Base-by-base conservation (phyloP, 495 filamentous ascomycete genomes). In the Podospora pseudopauciseta region DNA sequence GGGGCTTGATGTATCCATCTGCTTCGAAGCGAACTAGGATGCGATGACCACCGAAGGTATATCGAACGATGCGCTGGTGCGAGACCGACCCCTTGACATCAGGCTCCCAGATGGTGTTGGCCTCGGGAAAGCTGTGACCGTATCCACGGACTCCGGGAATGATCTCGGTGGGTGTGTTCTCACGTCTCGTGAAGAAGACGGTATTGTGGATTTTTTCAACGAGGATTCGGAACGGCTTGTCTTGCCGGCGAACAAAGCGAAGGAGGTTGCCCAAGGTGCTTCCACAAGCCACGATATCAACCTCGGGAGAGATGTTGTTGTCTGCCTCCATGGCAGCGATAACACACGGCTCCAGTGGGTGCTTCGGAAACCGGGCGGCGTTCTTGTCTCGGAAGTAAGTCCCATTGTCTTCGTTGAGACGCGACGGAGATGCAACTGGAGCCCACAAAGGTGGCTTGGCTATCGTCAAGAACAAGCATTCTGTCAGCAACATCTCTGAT, bases 101-200 rank as follows among this genome's bases (percentile, higher is more conserved):
- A 0, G 66, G 4, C 7, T 82, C 78, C 85, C 87, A 88, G 1
- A 83, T 86, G 2, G 90, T 91, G 71, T 89, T 89, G 3, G 76
- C 81, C 53, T 89, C 86, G 5, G 87, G 83, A 72, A 91, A 91
- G 1, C 85, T 83, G 73, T 90, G 87, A 7, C 89, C 89, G 72
- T 80, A 91, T 0, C 88, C 90, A 5, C 65, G 65, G 4, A 91
- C 77, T 62, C 79, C 80, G 2, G 75, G 70, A 32, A 91, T 87
- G 4, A 78, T 18, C 60, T 83, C 79, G 0, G 73, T 83, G 0
- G 87, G 87, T 1, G 80, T 82, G 63, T 86, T 88, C 63, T 88
- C 86, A 23, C 80, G 79, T 27, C 88, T 84, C 49, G 88, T 71
- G 60, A 92, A 82, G 73, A 92, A 88, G 16, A 90, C 80, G 0